Percentiles rank a stretch among this genome's conserved stretches.
Conservation (phyloP, 805 yeast genomes). For the Zygosaccharomyces kombuchaensis region DNA sequence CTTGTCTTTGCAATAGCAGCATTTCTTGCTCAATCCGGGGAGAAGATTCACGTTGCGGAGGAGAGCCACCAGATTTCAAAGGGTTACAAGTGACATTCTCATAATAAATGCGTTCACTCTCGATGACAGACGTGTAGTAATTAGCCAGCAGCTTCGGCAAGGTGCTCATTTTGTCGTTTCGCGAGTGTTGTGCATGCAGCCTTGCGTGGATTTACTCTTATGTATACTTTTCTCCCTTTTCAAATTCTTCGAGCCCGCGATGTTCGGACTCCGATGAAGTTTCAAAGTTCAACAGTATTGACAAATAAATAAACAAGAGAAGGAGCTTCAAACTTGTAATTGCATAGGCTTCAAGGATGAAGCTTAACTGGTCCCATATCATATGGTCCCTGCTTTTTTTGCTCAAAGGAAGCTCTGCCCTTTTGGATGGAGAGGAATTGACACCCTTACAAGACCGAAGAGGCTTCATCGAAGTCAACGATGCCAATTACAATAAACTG, state of each 20-base stretch:
- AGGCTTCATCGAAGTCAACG: constrained; percentile 42
- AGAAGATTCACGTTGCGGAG: constrained; percentile 6
- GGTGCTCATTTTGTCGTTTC: constrained; percentile 5
- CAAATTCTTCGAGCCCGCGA: neutral
- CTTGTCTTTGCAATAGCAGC: constrained; percentile 34
- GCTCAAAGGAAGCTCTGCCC: constrained; percentile 2
- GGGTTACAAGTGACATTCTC: constrained; percentile 8
- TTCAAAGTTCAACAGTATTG: neutral
- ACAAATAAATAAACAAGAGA: neutral
- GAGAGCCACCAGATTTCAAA: neutral
- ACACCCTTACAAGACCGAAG: constrained; percentile 24
- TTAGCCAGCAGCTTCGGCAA: constrained; percentile 24
- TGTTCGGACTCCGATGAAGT: neutral
- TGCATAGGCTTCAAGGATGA: neutral
- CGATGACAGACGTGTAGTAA: constrained; percentile 30
- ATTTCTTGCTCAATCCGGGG: constrained; percentile 31
- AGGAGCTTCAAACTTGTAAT: neutral
- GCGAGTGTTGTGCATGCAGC: neutral
- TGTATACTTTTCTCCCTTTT: neutral
- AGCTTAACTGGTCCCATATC: constrained; percentile 2
- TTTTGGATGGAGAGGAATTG: constrained; percentile 12
- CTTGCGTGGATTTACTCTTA: neutral
- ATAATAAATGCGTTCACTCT: constrained; percentile 26
- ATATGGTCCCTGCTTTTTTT: neutral
- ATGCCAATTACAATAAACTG: constrained; percentile 38